phyloP scores from a whole-genome alignment of 2,329 filamentous ascomycete species.

The Neobulgaria alba region DNA sequence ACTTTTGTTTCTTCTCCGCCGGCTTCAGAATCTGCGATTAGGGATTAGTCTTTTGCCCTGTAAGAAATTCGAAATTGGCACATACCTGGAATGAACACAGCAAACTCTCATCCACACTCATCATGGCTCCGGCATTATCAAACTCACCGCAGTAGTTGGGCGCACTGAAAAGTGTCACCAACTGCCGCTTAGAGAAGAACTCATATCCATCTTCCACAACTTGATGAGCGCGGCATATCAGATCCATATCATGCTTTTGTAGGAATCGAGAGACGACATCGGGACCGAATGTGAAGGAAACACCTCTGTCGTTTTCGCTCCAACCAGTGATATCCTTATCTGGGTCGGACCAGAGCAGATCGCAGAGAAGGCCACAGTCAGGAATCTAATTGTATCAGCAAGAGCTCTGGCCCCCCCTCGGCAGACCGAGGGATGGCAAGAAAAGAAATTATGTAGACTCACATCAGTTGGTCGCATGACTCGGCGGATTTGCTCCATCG shows the following conservation, averaged over 20 bases:
- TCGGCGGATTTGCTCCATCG: slow-evolving; percentile 98
- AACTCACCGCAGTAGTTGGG: slow-evolving; percentile 69
- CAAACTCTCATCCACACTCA: slow-evolving; percentile 3
- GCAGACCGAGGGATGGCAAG: slow-evolving; percentile 22
- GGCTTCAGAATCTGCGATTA: slow-evolving; percentile 82
- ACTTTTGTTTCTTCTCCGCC: slow-evolving; percentile 99
- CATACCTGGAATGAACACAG: slow-evolving; percentile 6
- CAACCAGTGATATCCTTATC: slow-evolving; percentile 99
- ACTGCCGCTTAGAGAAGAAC: slow-evolving; percentile 97
- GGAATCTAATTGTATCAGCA: slow-evolving; percentile 62
- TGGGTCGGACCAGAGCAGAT: slow-evolving; percentile 96
- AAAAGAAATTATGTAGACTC: slow-evolving; percentile 38
- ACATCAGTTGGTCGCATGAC: slow-evolving; percentile 99
- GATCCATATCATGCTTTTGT: slow-evolving; percentile 98
- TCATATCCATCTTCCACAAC: slow-evolving; percentile 99
- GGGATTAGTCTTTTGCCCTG: slow-evolving; percentile 1
- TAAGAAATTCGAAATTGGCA: not conserved
- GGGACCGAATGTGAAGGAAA: slow-evolving; percentile 96
- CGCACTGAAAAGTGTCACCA: slow-evolving; percentile 95
- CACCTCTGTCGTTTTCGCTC: slow-evolving; percentile 98
- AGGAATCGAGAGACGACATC: slow-evolving; percentile 96
- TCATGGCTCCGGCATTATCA: slow-evolving; percentile 5
- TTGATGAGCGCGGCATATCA: slow-evolving; percentile 97
- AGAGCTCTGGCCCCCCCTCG: slow-evolving; percentile 26
- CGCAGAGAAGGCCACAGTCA: slow-evolving; percentile 93